phyloP scores from a whole-genome alignment of 352 stramenopile species.

The Globisporangium spinosum region DNA sequence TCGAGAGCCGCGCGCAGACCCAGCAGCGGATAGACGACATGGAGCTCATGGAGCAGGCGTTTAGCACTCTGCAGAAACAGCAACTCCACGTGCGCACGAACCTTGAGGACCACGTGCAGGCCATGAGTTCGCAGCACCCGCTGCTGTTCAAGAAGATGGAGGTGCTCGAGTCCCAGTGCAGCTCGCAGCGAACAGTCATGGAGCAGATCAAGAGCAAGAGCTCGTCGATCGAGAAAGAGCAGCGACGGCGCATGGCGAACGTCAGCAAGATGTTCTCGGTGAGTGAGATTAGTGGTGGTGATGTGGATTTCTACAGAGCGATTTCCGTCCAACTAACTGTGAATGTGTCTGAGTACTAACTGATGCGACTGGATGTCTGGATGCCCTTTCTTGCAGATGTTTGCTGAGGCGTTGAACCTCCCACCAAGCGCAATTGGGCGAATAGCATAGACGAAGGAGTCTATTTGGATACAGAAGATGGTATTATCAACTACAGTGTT shows the following conservation, averaged over 20 bases:
- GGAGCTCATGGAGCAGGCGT: constrained; percentile 70
- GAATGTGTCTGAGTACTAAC: neutral
- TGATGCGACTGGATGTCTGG: neutral
- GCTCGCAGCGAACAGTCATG: constrained; percentile 27
- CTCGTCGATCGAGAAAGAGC: constrained; percentile 57
- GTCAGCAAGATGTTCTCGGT: constrained; percentile 78
- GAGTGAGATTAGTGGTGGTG: constrained; percentile 1
- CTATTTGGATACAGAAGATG: neutral
- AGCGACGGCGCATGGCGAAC: constrained; percentile 70
- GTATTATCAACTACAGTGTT: too few relatives aligned
- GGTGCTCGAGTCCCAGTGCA: constrained; percentile 42
- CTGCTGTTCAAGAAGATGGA: constrained; percentile 59
- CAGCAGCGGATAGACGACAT: constrained; percentile 68
- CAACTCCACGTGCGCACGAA: constrained; percentile 48
- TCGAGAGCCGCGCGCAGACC: constrained; percentile 34
- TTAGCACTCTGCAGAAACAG: constrained; percentile 64
- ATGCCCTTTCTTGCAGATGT: constrained; percentile 32
- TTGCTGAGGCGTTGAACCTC: constrained; percentile 69
- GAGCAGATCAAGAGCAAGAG: constrained; percentile 58
- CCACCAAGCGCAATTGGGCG: constrained; percentile 25
- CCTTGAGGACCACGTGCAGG: constrained; percentile 53
- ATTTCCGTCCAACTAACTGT: neutral
- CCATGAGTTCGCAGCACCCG: constrained; percentile 29
- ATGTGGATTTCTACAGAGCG: neutral
- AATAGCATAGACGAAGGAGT: constrained; percentile 21